Evolutionary conservation across 768 basidiomycete genomes (phyloP).

Genomic region (Suillus hirtellus): DNA sequence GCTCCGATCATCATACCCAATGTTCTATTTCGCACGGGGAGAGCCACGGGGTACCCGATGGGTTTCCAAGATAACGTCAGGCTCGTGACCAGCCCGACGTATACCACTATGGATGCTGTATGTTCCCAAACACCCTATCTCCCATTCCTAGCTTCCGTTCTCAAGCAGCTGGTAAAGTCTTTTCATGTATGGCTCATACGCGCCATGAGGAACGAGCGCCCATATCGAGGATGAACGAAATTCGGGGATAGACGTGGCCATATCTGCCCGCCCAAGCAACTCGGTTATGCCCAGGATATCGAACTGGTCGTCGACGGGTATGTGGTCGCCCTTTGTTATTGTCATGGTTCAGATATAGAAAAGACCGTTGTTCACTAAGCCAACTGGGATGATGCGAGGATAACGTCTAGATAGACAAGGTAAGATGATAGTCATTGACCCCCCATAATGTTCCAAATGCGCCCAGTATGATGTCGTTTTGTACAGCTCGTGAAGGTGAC

Average conservation of each 20-base stretch:
- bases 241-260: not conserved
- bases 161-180: not conserved
- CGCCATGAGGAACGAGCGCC: no score
- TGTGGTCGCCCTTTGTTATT: conserved; percentile 27
- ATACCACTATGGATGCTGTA: no score
- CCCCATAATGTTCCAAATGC: not conserved
- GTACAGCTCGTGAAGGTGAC: not conserved
- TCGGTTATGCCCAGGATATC: conserved; percentile 18
- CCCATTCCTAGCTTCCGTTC: not conserved
- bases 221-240: not conserved
- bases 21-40: no score
- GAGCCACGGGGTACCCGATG: no score
- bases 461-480: no score
- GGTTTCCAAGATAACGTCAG: no score
- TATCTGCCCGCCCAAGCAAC: not conserved
- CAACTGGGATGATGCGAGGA: no score
- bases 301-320: conserved; percentile 24
- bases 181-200: not conserved
- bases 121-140: not conserved
- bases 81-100: no score
- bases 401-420: conserved; percentile 14
- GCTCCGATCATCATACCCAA: no score
- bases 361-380: not conserved
- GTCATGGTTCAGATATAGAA: conserved; percentile 22
- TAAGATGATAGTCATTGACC: not conserved